Percentiles rank a stretch among this genome's conserved stretches.
Evolutionary conservation across 148 eudicot species (phyloP).

Genomic region (Camellia granthamiana): DNA sequence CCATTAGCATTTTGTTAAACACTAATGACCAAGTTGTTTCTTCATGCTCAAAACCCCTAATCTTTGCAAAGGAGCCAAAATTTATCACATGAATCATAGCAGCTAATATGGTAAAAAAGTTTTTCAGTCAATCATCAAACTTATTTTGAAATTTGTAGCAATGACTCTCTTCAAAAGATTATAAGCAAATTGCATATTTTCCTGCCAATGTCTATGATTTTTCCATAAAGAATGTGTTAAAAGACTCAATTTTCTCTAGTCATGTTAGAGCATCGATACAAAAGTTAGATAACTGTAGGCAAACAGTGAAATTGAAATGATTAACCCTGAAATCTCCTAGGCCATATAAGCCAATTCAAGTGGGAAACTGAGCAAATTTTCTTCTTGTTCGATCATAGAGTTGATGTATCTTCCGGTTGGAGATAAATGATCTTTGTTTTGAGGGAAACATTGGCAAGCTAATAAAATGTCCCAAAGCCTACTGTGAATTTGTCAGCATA

Average conservation of each 20-base stretch:
- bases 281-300: not conserved
- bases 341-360: not conserved
- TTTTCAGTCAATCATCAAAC: not conserved
- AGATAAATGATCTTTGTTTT: not conserved
- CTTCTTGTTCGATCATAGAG: slow-evolving; percentile 3
- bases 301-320: not conserved
- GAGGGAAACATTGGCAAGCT: not conserved
- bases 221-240: not conserved
- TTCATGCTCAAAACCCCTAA: not conserved
- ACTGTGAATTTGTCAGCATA: not conserved
- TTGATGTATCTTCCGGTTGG: slow-evolving; percentile 6
- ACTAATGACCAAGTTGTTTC: not conserved
- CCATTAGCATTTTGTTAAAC: not conserved
- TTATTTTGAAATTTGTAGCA: no score
- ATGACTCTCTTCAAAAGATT: not conserved
- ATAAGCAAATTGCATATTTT: not conserved
- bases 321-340: slow-evolving; percentile 4
- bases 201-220: not conserved
- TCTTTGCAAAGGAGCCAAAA: not conserved
- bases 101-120: not conserved
- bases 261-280: not conserved
- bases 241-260: not conserved
- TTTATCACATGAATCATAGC: not conserved
- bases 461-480: not conserved
- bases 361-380: not conserved